Percentiles rank a stretch among this genome's conserved stretches.
Conservation (phyloP, 202 grass and related monocot genomes). For the Alloteropsis angusta region DNA sequence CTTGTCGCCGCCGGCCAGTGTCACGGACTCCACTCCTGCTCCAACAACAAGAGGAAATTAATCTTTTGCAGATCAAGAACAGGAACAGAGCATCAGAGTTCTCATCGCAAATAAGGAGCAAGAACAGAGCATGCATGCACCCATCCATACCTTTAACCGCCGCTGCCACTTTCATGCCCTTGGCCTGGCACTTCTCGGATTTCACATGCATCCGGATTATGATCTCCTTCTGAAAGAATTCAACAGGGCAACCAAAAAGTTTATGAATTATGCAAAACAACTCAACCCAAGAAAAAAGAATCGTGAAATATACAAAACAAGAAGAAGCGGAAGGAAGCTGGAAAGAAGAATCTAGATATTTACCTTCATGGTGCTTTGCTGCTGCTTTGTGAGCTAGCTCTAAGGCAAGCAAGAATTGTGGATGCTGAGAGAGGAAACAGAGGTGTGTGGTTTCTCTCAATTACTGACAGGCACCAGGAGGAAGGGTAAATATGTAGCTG, state of each 20-base stretch:
- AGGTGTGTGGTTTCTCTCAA: neutral
- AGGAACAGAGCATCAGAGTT: neutral
- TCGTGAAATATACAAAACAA: neutral
- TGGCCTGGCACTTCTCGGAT: constrained; percentile 34
- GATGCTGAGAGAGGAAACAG: neutral
- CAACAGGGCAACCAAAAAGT: neutral
- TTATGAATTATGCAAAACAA: neutral
- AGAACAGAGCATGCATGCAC: neutral
- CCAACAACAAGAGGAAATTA: neutral
- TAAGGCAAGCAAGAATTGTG: neutral
- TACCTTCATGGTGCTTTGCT: constrained; percentile 35
- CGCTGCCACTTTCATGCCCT: constrained; percentile 57
- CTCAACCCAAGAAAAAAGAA: neutral
- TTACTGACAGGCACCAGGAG: constrained; percentile 3
- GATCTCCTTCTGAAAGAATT: constrained; percentile 51
- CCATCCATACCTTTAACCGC: constrained; percentile 14
- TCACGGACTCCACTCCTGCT: constrained; percentile 58
- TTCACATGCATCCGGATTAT: constrained; percentile 48
- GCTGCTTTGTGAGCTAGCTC: neutral
- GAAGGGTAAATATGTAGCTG: neutral
- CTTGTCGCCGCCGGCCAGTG: constrained; percentile 40
- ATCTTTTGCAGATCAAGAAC: neutral
- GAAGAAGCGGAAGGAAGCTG: neutral
- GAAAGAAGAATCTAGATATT: neutral
- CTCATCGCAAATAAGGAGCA: neutral